Base-by-base conservation (phyloP, 495 filamentous ascomycete genomes). In the Evernia prunastri region DNA sequence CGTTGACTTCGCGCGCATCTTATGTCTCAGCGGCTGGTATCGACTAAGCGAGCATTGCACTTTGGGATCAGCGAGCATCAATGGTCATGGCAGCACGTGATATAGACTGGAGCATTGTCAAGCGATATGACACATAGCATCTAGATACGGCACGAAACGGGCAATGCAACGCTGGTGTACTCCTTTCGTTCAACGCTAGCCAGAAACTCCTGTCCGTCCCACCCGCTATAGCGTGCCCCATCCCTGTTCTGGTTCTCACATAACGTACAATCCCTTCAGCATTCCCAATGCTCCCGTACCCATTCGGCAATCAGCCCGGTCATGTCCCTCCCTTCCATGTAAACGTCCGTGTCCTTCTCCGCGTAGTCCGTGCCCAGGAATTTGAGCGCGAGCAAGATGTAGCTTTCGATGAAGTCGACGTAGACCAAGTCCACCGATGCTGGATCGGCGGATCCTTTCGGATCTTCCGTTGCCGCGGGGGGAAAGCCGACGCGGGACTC, bases 351-450 rank as follows among this genome's bases (percentile, higher is more conserved):
- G 68, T 89, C 80, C 6, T 81, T 76, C 33, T 74, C 74, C 27
- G 69, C 71, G 63, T 89, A 89, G 17, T 81, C 78, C 27, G 78
- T 68, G 63, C 81, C 75, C 37, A 88, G 77, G 70, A 89, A 88
- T 65, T 80, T 77, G 47, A 96, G 75, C 25, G 89, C 94, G 4
- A 88, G 72, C 53, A 91, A 70, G 58, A 97, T 77, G 80, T 87
- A 90, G 43, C 82, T 82, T 74, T 96, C 82, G 58, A 97, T 87
- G 67, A 97, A 98, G 68, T 96, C 92, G 56, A 93, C 80, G 72
- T 94, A 98, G 29, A 97, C 86, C 7, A 98, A 67, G 72, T 97
- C 93, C 3, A 97, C 88, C 0, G 67, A 87, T 68, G 86, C 82
- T 0, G 92, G 89, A 13, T 53, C 42, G 3, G 33, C 40, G 18